phyloP scores from a whole-genome alignment of 169 alveolate species.

The Theileria parva region DNA sequence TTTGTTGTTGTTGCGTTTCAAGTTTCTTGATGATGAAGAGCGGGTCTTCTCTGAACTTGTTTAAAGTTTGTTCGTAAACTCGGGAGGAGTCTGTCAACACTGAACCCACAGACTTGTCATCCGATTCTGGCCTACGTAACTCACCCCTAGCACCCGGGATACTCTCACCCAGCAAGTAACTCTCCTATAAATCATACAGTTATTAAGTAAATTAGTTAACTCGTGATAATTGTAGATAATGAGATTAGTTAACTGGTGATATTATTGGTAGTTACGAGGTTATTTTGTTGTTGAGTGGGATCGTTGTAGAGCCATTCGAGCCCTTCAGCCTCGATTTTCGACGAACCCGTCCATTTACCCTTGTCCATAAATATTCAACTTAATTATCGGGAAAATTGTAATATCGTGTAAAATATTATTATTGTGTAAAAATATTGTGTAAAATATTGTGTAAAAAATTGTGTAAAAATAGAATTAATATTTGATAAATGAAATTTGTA shows the following conservation, averaged over 20 bases:
- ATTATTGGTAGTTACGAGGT: not conserved
- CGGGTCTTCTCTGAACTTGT: slow-evolving; percentile 66
- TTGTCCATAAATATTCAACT: slow-evolving; percentile 20
- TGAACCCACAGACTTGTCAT: slow-evolving; percentile 44
- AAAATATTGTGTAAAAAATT: not conserved
- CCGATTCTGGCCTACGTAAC: slow-evolving; percentile 6
- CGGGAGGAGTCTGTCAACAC: slow-evolving; percentile 14
- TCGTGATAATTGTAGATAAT: not conserved
- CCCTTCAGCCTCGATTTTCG: slow-evolving; percentile 65
- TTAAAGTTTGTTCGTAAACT: slow-evolving; percentile 34
- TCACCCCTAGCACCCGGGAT: slow-evolving; percentile 64
- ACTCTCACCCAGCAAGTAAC: slow-evolving; percentile 58
- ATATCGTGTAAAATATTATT: too few relatives aligned
- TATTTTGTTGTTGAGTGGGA: slow-evolving; percentile 33
- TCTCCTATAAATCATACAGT: slow-evolving; percentile 17
- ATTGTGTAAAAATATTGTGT: too few relatives aligned
- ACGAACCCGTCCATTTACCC: slow-evolving; percentile 37
- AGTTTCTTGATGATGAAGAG: slow-evolving; percentile 58
- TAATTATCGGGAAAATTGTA: too few relatives aligned
- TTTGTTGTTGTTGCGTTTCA: slow-evolving; percentile 56
- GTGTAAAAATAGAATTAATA: not conserved
- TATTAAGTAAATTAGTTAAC: slow-evolving; percentile 1
- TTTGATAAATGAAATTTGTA: not conserved
- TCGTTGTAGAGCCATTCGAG: slow-evolving; percentile 70
- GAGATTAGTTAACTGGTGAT: not conserved